Conservation (phyloP, 139 green algal species). For the Chlorella sp. region DNA sequence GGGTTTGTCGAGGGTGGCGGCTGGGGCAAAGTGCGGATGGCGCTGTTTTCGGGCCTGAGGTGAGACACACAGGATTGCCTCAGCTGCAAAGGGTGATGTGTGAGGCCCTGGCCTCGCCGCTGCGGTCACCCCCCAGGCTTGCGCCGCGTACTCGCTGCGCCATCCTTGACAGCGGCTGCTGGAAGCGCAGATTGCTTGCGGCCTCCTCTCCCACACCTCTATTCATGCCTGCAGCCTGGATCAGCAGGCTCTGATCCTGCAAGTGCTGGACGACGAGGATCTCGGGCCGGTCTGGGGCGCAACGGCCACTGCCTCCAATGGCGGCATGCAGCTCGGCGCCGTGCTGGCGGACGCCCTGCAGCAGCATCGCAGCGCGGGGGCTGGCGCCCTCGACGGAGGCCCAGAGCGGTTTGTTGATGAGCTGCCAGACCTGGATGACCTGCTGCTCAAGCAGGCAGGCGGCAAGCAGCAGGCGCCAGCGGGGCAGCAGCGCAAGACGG, state of each 20-base stretch:
- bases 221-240: background rate
- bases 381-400: background rate
- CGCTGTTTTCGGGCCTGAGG: conserved; percentile 27
- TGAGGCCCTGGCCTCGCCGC: background rate
- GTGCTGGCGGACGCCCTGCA: conserved; percentile 15
- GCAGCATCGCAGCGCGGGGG: background rate
- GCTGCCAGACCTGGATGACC: background rate
- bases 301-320: background rate
- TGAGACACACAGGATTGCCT: background rate
- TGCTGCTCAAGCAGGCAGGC: conserved; percentile 2
- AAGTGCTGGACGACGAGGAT: background rate
- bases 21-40: conserved; percentile 32
- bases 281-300: background rate
- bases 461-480: background rate
- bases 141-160: too few relatives aligned
- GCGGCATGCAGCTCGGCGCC: background rate
- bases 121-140: too few relatives aligned
- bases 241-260: background rate
- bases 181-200: too few relatives aligned
- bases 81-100: background rate
- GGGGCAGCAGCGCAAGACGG: background rate
- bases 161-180: too few relatives aligned
- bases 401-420: conserved; percentile 3
- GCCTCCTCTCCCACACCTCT: too few relatives aligned
- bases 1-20: conserved; percentile 32